Evolutionary conservation across 805 yeast genomes (phyloP).

Genomic region (Suhomyces canberraensis): DNA sequence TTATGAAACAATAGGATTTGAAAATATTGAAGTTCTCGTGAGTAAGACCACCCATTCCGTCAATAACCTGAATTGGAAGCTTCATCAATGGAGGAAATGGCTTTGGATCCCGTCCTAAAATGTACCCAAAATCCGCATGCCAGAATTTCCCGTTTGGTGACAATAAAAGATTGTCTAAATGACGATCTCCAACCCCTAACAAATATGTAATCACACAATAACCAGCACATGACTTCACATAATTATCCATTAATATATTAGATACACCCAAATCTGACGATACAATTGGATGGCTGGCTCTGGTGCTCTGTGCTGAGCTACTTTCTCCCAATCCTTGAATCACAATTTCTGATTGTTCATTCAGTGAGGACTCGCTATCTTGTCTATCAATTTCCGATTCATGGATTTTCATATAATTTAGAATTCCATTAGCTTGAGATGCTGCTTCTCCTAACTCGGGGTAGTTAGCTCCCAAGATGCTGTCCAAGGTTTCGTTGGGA

Average conservation of each 20-base stretch:
- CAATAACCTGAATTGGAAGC: conserved; percentile 92
- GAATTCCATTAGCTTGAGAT: conserved; percentile 59
- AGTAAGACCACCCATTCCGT: conserved; percentile 94
- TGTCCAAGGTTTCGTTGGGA: conserved; percentile 87
- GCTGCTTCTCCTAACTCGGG: conserved; percentile 10
- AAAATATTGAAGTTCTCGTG: conserved; percentile 84
- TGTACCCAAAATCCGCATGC: conserved; percentile 98
- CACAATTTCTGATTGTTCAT: conserved; percentile 23
- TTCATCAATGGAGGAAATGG: conserved; percentile 99
- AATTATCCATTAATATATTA: conserved; percentile 82
- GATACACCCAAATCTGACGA: conserved; percentile 47
- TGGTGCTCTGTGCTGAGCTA: not conserved
- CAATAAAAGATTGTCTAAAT: conserved; percentile 81
- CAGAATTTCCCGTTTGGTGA: conserved; percentile 83
- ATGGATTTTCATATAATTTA: conserved; percentile 64
- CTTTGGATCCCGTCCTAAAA: conserved; percentile 94
- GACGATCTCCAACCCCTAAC: conserved; percentile 96
- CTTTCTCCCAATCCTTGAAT: conserved; percentile 11
- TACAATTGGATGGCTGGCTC: conserved; percentile 25
- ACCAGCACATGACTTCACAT: conserved; percentile 94
- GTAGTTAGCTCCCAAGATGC: conserved; percentile 51
- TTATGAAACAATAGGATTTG: conserved; percentile 90
- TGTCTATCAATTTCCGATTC: not conserved
- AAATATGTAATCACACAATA: conserved; percentile 94
- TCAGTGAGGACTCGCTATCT: not conserved